phyloP scores from a whole-genome alignment of 1,284 basidiomycete species.

The Leccinum pachyderme region DNA sequence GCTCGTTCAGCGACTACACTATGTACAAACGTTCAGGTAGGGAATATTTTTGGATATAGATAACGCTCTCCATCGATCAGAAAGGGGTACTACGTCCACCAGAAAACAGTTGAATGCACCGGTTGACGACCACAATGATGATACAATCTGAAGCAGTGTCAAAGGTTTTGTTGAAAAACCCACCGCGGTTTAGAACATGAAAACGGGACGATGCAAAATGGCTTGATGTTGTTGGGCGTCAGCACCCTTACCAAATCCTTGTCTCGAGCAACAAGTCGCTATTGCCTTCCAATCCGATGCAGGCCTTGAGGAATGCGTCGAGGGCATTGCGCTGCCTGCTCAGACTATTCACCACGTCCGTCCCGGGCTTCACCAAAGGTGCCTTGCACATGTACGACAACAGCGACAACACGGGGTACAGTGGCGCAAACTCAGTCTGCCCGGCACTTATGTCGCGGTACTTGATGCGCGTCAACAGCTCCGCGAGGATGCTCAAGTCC shows the following conservation, averaged over 20 bases:
- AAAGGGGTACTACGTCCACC: not conserved
- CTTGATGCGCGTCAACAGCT: conserved; percentile 90
- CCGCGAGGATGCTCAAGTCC: conserved; percentile 91
- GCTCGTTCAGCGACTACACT: not conserved
- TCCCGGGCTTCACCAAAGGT: conserved; percentile 94
- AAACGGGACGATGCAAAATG: not conserved
- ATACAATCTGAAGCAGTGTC: not conserved
- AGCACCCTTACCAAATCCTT: conserved; percentile 77
- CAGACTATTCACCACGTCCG: conserved; percentile 93
- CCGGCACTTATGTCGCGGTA: conserved; percentile 64
- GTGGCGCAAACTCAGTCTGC: conserved; percentile 66
- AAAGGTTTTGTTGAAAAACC: not conserved
- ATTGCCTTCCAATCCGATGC: conserved; percentile 82
- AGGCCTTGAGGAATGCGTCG: conserved; percentile 91
- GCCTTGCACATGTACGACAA: conserved; percentile 98
- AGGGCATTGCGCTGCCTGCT: conserved; percentile 93
- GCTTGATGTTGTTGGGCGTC: not conserved
- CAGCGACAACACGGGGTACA: conserved; percentile 87
- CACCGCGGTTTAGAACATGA: not conserved
- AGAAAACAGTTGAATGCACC: not conserved
- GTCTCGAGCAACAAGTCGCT: conserved; percentile 83
- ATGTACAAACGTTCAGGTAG: not conserved
- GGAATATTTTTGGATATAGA: not conserved
- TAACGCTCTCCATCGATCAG: not conserved
- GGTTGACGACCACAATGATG: not conserved